Evolutionary conservation across 305 asterid species (phyloP), one percentile per base, ranked within the genome.

Genomic region (Rubia tinctorum): DNA sequence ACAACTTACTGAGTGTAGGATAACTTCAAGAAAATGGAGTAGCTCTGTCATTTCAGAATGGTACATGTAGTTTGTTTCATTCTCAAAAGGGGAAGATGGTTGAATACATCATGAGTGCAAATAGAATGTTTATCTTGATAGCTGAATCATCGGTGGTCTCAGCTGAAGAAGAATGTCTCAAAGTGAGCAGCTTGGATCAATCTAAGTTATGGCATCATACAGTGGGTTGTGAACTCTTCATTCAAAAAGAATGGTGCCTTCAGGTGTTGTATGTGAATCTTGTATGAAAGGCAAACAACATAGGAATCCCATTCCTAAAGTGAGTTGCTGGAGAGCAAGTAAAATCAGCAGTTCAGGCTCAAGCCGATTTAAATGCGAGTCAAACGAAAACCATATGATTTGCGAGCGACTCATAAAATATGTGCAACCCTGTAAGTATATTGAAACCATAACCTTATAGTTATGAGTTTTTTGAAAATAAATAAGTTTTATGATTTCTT

Each of bases 1-100:
- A 39, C 20, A 76, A 76, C 42, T 22, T 71, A 42, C 0, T 72
- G 27, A 77, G 77, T 25, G 11, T 72, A 3, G 64, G 58, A 0
- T 60, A 66, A 25, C 6, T 72, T 27, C 64, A 77, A 27, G 56
- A 77, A 42, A 66, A 40, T 25, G 0, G 77, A 73, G 10, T 22
- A 47, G 3, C 10, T 10, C 10, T 13, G 2, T 10, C 10, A 7
- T 15, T 56, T 56, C 62, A 56, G 2, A 40, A 56, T 15, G 62
- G 62, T 13, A 18, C 8, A 2, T 56, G 62, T 17, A n/a, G 22
- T 7, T 15, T 76, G 1, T 76, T 12, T 71, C 72, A 76, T 39
- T 66, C 37, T 3, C 14, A 49, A 2, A 66, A 39, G 62, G 75
- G 75, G 1, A 17, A 56, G 13, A 75, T 69, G 6, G 49, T 59